Conservation (phyloP, 1,139 yeast genomes). For the Debaryomyces subglobosus region DNA sequence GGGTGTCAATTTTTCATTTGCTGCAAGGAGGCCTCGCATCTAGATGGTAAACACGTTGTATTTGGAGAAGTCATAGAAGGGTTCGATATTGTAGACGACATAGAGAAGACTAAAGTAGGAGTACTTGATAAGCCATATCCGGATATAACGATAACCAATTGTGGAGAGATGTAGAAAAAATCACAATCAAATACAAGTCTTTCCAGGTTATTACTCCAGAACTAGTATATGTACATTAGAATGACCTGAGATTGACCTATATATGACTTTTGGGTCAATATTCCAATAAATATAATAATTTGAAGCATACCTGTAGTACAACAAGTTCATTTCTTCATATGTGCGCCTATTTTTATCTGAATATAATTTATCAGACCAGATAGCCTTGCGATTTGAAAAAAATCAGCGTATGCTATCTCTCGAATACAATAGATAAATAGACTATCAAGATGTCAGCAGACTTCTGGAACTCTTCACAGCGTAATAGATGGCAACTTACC, state of each 20-base stretch:
- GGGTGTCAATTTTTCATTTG: conserved; percentile 42
- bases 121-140: conserved; percentile 30
- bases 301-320: too few relatives aligned
- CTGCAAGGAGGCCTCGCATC: conserved; percentile 25
- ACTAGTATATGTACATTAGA: neutral
- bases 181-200: neutral
- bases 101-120: conserved; percentile 31
- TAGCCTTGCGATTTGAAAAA: neutral
- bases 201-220: neutral
- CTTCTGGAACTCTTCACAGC: conserved; percentile 50
- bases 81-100: conserved; percentile 31
- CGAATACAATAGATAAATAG: neutral
- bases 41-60: conserved; percentile 61
- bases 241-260: neutral
- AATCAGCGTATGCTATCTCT: neutral
- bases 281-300: neutral
- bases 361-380: neutral
- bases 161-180: conserved; percentile 39
- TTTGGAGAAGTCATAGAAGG: conserved; percentile 56
- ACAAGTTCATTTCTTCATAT: neutral
- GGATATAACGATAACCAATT: conserved; percentile 20
- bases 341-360: neutral
- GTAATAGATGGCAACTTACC: conserved; percentile 48
- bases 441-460: conserved; percentile 47
- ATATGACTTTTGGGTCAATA: neutral